These are phyloP conservation scores for Coemansia sp. DNA, from an alignment of 192 early-diverging fungal species.

Conservation along the genomic window DNA sequence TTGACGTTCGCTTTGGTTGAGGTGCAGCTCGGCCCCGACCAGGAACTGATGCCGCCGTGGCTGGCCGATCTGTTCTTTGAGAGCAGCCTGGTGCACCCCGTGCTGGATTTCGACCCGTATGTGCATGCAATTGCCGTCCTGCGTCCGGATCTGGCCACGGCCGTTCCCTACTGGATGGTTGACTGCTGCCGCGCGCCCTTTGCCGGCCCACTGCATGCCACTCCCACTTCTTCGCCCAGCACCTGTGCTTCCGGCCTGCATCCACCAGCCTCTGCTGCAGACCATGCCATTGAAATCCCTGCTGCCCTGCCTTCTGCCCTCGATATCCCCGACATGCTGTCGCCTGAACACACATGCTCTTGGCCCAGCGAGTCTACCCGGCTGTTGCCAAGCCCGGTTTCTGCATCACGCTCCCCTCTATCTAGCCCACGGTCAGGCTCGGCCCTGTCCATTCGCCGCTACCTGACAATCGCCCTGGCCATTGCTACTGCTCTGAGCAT, in stretches of 20 bases:
- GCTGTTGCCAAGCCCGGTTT: conserved; percentile 4
- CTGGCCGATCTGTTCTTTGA: conserved; percentile 40
- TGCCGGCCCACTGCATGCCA: neutral
- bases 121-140: conserved; percentile 26
- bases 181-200: conserved; percentile 21
- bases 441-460: neutral
- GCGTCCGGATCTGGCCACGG: neutral
- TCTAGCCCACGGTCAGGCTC: neutral
- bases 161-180: conserved; percentile 40
- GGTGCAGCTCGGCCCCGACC: conserved; percentile 10
- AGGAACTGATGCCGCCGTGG: conserved; percentile 25
- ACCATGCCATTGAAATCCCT: conserved; percentile 8
- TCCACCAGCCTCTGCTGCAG: neutral
- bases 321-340: no score
- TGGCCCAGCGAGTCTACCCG: conserved; percentile 7
- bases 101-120: conserved; percentile 45
- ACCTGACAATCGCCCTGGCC: conserved; percentile 2
- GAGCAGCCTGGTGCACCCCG: conserved; percentile 21
- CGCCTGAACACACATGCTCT: no score
- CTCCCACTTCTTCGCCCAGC: neutral
- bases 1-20: conserved; percentile 22
- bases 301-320: neutral
- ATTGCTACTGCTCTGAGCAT: conserved; percentile 13
- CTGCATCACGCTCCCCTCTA: neutral
- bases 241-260: neutral